Evolutionary conservation across 106 monocot species (phyloP).

Genomic region (Narthecium ossifragum): DNA sequence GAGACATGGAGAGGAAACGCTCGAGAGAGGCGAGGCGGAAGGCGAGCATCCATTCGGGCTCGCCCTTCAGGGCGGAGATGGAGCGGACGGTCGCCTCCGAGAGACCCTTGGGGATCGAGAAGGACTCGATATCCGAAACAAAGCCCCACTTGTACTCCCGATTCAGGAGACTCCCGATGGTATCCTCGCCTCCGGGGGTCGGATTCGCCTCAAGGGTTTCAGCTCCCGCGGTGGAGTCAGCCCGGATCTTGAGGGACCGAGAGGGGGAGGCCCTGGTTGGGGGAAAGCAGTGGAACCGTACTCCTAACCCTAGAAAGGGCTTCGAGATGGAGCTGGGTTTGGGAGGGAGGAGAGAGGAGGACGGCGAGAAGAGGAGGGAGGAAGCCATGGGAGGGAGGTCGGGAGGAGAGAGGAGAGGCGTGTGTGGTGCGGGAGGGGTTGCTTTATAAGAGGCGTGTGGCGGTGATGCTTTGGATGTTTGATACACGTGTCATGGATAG

Average conservation of each 20-base stretch:
- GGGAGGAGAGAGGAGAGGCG: neutral
- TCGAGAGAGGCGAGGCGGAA: conserved; percentile 63
- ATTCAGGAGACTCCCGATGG: conserved; percentile 55
- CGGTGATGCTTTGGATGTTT: neutral
- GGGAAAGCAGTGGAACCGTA: no score
- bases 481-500: no score
- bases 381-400: neutral
- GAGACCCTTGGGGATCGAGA: conserved; percentile 86
- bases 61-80: conserved; percentile 68
- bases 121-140: conserved; percentile 79
- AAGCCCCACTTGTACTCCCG: conserved; percentile 73
- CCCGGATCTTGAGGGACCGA: neutral
- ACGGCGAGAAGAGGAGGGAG: neutral
- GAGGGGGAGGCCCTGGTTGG: neutral
- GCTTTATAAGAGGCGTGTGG: neutral
- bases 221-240: neutral
- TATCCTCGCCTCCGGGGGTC: conserved; percentile 24
- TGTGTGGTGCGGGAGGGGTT: neutral
- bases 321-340: neutral
- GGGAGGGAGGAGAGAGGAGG: neutral
- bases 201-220: neutral
- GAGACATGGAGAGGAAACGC: conserved; percentile 45
- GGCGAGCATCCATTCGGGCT: conserved; percentile 83
- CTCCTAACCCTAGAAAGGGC: no score
- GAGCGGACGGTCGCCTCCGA: conserved; percentile 65